Evolutionary conservation across 345 rosid genomes (phyloP).

Genomic region (Luvunga scandens): DNA sequence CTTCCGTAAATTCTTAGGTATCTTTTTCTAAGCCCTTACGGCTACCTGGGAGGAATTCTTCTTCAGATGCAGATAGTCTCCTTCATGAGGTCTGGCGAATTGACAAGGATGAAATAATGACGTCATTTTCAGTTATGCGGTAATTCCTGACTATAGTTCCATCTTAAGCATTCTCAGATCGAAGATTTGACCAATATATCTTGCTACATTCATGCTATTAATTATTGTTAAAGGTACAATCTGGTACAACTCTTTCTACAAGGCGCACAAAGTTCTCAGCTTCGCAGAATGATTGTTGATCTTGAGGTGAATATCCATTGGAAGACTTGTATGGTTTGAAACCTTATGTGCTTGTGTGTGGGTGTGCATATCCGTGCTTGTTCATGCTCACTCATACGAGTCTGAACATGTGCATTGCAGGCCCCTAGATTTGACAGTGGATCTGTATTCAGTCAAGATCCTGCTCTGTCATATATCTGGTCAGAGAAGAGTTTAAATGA

Average conservation of each 20-base stretch:
- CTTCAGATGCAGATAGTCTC: slow-evolving; percentile 48
- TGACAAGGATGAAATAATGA: slow-evolving; percentile 78
- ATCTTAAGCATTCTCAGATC: background rate
- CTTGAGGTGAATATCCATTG: slow-evolving; percentile 62
- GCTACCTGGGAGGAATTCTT: slow-evolving; percentile 60
- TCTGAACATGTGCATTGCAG: slow-evolving; percentile 32
- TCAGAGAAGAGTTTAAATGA: slow-evolving; percentile 81
- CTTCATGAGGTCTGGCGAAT: slow-evolving; percentile 68
- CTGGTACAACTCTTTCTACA: slow-evolving; percentile 76
- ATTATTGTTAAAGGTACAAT: slow-evolving; percentile 68
- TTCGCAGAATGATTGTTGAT: slow-evolving; percentile 86
- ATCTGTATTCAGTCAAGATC: slow-evolving; percentile 89
- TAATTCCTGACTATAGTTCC: slow-evolving; percentile 24
- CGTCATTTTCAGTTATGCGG: slow-evolving; percentile 90
- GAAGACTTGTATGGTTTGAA: slow-evolving; percentile 16
- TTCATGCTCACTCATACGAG: background rate
- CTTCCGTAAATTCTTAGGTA: slow-evolving; percentile 46
- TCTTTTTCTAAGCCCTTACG: slow-evolving; percentile 78
- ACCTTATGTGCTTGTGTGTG: background rate
- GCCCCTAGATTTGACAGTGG: slow-evolving; percentile 96
- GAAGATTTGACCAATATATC: background rate
- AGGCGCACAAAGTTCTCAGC: slow-evolving; percentile 57
- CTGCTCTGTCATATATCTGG: slow-evolving; percentile 92
- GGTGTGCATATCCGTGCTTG: background rate
- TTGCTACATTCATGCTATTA: slow-evolving; percentile 13